Evolutionary conservation across 768 basidiomycete species (phyloP), one percentile per base, ranked within the genome.

Genomic region (Podaxis rugospora): DNA sequence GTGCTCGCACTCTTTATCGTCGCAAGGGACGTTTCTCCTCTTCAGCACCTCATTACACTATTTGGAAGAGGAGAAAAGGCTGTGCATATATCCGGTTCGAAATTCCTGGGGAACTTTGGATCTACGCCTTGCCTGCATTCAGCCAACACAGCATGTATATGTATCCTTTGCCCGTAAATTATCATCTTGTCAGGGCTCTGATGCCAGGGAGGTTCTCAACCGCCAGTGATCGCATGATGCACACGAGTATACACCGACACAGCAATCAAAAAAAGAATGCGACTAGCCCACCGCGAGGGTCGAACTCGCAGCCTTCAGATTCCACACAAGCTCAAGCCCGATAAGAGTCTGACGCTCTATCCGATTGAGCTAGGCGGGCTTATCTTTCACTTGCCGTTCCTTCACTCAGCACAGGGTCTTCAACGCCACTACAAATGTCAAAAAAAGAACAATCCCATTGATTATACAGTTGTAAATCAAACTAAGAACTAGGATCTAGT

Each of bases 231-330:
- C 14, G 4, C n/a, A 14, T 42, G 40, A 14, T 3, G 16, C 4
- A n/a, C 11, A 14, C 3, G 1, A 42, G 14, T 42, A 13, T n/a
- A 13, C n/a, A 42, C 16, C 4, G 4, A n/a, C 5, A 18, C n/a
- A n/a, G n/a, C n/a, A n/a, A n/a, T n/a, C n/a, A 5, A 28, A 28
- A 18, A 16, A 6, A 16, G 5, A 14, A 18, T 44, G 3, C 16
- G n/a, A n/a, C 14, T 83, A 87, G 86, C 85, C 86, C 86, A 86
- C 84, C 86, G 85, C 86, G 86, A 85, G 86, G 85, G 81, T 88
- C 86, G 86, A 87, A 88, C 86, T 85, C 86, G 86, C 86, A 87
- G 83, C 86, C 86, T 66, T 63, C 61, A 66, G 57, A 57, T 64
- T 47, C n/a, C 2, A 14, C 23, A 13, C 40, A 49, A 49, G 11